Conservation (phyloP, 139 green algal species). For the Spirogloea muscicola region DNA sequence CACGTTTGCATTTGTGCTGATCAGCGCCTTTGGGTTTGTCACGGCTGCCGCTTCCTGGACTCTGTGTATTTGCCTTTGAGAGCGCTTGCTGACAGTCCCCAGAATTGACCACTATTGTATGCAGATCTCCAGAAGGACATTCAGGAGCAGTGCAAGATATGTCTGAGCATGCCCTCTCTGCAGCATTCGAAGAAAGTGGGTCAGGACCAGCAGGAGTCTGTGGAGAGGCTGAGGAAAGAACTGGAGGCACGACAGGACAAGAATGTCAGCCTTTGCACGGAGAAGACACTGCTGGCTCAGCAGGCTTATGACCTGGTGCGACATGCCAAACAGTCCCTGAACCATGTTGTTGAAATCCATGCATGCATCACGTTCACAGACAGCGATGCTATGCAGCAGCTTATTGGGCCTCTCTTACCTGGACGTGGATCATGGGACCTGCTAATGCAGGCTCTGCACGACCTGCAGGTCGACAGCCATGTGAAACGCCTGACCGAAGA, state of each 20-base stretch:
- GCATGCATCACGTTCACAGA: not conserved
- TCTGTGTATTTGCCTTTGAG: not conserved
- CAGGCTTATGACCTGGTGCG: conserved; percentile 30
- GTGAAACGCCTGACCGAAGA: conserved; percentile 20
- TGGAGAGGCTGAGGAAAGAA: conserved; percentile 30
- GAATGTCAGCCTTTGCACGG: conserved; percentile 19
- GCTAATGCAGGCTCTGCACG: not conserved
- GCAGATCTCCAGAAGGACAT: conserved; percentile 17
- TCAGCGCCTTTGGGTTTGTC: not conserved
- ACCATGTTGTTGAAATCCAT: not conserved
- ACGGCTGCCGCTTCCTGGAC: not conserved
- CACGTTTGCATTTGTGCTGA: not conserved
- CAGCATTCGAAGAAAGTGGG: conserved; percentile 7
- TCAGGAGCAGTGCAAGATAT: conserved; percentile 13
- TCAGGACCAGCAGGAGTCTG: conserved; percentile 21
- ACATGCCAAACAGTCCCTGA: not conserved
- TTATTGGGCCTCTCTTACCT: not conserved
- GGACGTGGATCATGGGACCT: not conserved
- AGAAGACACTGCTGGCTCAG: conserved; percentile 35
- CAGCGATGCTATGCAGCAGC: not conserved
- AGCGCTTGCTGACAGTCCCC: not conserved
- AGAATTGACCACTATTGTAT: not conserved
- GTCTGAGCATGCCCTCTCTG: conserved; percentile 28
- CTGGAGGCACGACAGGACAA: conserved; percentile 30
- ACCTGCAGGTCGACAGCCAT: conserved; percentile 20